phyloP scores from a whole-genome alignment of 164 flowering plant genomes.

The Santalum album region DNA sequence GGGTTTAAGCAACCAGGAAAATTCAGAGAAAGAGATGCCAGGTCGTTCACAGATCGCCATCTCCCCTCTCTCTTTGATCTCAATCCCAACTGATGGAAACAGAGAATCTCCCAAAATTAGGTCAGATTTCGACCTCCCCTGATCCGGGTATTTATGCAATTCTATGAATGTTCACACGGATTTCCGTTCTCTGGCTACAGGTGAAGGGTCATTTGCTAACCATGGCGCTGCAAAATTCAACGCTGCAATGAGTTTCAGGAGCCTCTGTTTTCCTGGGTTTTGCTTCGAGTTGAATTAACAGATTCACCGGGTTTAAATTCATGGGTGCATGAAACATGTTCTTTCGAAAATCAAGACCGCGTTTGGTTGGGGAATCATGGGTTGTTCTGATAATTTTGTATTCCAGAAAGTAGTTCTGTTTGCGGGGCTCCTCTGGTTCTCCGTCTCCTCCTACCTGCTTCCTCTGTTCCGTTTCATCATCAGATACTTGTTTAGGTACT shows the following conservation, averaged over 20 bases:
- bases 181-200: slow-evolving; percentile 13
- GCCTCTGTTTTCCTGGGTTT: slow-evolving; percentile 14
- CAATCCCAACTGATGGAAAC: not conserved
- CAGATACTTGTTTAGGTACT: slow-evolving; percentile 29
- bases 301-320: slow-evolving; percentile 1
- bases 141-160: not conserved
- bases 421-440: slow-evolving; percentile 14
- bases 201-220: slow-evolving; percentile 27
- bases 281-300: slow-evolving; percentile 27
- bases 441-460: slow-evolving; percentile 18
- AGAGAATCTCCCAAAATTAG: slow-evolving; percentile 23
- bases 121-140: slow-evolving; percentile 35
- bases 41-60: slow-evolving; percentile 40
- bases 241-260: slow-evolving; percentile 12
- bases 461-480: slow-evolving; percentile 24
- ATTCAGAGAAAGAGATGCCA: slow-evolving; percentile 3
- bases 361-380: slow-evolving; percentile 13
- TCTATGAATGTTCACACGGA: not conserved
- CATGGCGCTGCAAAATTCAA: slow-evolving; percentile 16
- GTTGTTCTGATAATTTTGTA: slow-evolving; percentile 10
- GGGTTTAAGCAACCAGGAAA: not conserved
- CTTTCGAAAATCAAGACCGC: not conserved
- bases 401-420: slow-evolving; percentile 15
- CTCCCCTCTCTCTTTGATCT: slow-evolving; percentile 14
- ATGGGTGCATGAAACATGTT: slow-evolving; percentile 11